A percentile compares a stretch with the other conserved stretches of the same genome.
phyloP scores from a whole-genome alignment of 495 filamentous ascomycete genomes.

The Lichenothelia convexa region DNA sequence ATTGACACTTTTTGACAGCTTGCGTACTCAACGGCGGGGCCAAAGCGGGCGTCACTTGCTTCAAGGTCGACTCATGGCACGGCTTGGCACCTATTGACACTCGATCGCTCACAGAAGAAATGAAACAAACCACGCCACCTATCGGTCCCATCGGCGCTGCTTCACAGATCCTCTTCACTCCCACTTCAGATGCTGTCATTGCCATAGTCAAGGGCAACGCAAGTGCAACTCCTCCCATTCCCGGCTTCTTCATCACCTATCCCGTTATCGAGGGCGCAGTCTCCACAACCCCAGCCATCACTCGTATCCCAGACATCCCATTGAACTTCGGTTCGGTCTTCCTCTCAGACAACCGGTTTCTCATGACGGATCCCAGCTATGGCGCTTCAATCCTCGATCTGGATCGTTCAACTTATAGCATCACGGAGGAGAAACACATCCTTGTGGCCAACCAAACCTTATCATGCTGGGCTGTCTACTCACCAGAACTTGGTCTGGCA shows the following conservation, averaged over 20 bases:
- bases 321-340: conserved; percentile 3
- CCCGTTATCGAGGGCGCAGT: no score
- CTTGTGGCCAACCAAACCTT: neutral
- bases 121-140: conserved; percentile 5
- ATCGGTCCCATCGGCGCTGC: conserved; percentile 1
- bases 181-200: conserved; percentile 1
- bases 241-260: neutral
- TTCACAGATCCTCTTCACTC: conserved; percentile 3
- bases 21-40: no score
- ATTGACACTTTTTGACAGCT: no score
- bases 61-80: no score
- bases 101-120: no score
- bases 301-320: no score
- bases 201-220: conserved; percentile 3
- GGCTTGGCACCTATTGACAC: no score
- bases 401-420: neutral
- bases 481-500: neutral
- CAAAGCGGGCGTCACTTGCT: no score
- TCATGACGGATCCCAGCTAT: no score
- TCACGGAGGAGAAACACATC: neutral
- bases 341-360: no score
- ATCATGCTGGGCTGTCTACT: conserved; percentile 3
- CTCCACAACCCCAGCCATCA: no score
- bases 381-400: no score
- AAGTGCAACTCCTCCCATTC: neutral